Evolutionary conservation across 495 filamentous ascomycete species (phyloP).

Genomic region (Entonaema liquescens): DNA sequence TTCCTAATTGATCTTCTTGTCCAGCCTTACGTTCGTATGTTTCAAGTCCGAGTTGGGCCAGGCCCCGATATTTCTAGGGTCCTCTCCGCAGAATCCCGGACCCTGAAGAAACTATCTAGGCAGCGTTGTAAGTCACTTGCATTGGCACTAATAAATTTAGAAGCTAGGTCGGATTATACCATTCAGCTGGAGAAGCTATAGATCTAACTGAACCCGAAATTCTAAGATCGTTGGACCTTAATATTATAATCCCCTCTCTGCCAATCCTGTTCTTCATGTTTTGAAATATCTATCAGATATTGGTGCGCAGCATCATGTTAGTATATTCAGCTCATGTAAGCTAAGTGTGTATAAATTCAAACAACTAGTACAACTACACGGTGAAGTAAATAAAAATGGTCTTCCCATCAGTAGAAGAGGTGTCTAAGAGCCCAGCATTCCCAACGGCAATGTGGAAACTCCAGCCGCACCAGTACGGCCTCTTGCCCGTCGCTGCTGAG

Average conservation of each 20-base stretch:
- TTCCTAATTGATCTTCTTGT: not conserved
- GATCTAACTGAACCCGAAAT: not conserved
- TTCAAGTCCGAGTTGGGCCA: not conserved
- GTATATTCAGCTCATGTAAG: not conserved
- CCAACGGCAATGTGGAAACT: slow-evolving; percentile 35
- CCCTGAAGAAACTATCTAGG: not conserved
- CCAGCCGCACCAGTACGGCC: slow-evolving; percentile 23
- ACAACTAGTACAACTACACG: too few species aligned
- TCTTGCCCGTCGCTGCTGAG: slow-evolving; percentile 23
- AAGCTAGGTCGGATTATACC: not conserved
- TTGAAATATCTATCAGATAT: not conserved
- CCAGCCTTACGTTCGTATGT: not conserved
- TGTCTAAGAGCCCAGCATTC: slow-evolving; percentile 31
- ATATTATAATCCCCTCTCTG: not conserved
- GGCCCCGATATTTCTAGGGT: not conserved
- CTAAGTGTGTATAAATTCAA: too few species aligned
- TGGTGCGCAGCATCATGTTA: not conserved
- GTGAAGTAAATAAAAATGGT: slow-evolving; percentile 4
- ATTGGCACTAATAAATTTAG: not conserved
- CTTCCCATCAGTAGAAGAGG: slow-evolving; percentile 21
- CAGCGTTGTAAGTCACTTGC: not conserved
- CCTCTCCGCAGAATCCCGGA: not conserved
- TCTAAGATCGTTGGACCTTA: not conserved
- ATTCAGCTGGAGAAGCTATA: not conserved
- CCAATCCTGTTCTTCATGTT: too few species aligned